Base-by-base conservation (phyloP, 192 early-diverging fungal genomes). In the Pilobolus umbonatus region DNA sequence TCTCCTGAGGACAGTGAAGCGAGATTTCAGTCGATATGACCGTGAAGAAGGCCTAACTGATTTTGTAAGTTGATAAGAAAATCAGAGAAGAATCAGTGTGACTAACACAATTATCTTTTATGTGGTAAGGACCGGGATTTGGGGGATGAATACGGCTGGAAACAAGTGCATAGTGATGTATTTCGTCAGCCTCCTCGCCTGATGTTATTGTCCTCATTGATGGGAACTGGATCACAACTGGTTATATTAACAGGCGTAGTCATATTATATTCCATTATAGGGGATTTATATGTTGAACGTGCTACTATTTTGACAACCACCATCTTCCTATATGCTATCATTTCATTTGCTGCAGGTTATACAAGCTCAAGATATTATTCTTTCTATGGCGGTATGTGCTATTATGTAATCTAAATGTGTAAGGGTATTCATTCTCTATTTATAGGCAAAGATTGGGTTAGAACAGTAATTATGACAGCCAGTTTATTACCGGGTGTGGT, bases 71-170 rank as follows among this genome's bases (percentile, higher is more conserved):
- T 17, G 17, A n/a, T n/a, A n/a, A n/a, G n/a, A n/a, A n/a, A n/a
- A n/a, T n/a, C n/a, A n/a, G n/a, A n/a, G 24, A 28, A n/a, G 9
- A 11, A 43, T 32, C 3, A n/a, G 17, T 54, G 67, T 66, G 56
- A 50, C 29, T n/a, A n/a, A n/a, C n/a, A n/a, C n/a, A n/a, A n/a
- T n/a, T n/a, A n/a, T 34, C 3, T 26, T 1, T 25, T 38, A 5
- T 44, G 30, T 19, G 12, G 15, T 25, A 48, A 47, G 46, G 86
- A 87, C 52, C 74, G 81, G 25, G 85, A 90, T 60, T 63, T 90
- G 14, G 85, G 82, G 6, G 91, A 92, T 58, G 90, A 93, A 35
- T 92, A 85, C 75, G 91, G 91, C 4, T 93, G 91, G 91, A 93
- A 92, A 65, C 87, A 87, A 68, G 81, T 93, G 6, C 91, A 93